These are phyloP conservation scores for Madurella mycetomatis DNA, from an alignment of 2,329 filamentous ascomycete species.

Conservation along the genomic window DNA sequence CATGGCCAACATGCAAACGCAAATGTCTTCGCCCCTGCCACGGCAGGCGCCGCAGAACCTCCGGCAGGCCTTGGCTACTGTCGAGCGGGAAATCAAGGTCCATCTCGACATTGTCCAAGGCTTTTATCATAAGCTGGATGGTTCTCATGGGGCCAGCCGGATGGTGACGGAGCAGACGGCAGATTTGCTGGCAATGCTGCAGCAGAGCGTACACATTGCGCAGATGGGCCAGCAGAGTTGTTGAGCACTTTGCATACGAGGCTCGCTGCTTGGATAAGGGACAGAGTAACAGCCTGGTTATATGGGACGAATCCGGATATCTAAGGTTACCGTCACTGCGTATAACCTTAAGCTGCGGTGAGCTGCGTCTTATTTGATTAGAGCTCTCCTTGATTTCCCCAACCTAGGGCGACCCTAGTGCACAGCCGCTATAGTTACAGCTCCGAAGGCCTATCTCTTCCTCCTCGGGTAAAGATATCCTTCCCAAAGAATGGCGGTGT, in stretches of 20 bases:
- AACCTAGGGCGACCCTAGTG: no score
- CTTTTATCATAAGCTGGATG: constrained; percentile 14
- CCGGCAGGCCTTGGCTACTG: constrained; percentile 17
- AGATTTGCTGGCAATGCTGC: constrained; percentile 8
- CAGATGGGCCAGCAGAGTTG: not conserved
- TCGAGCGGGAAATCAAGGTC: constrained; percentile 17
- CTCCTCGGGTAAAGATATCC: no score
- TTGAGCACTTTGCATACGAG: not conserved
- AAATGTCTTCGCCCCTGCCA: not conserved
- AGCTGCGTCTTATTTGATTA: no score
- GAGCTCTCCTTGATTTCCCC: no score
- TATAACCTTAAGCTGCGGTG: no score
- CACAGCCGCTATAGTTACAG: no score
- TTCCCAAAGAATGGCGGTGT: no score
- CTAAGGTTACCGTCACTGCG: no score
- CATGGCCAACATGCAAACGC: constrained; percentile 4
- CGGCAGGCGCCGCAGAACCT: constrained; percentile 13
- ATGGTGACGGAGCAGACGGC: constrained; percentile 16
- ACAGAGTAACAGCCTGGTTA: not conserved
- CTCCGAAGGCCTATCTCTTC: no score
- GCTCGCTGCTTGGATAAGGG: not conserved
- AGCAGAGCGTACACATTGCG: constrained; percentile 2
- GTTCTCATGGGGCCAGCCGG: not conserved
- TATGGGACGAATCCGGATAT: no score
- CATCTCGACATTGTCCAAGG: constrained; percentile 13